A percentile compares a stretch with the other conserved stretches of the same genome.
These are phyloP conservation scores for Fusarium dimerum DNA, from an alignment of 2,329 filamentous ascomycete species.

Conservation along the genomic window DNA sequence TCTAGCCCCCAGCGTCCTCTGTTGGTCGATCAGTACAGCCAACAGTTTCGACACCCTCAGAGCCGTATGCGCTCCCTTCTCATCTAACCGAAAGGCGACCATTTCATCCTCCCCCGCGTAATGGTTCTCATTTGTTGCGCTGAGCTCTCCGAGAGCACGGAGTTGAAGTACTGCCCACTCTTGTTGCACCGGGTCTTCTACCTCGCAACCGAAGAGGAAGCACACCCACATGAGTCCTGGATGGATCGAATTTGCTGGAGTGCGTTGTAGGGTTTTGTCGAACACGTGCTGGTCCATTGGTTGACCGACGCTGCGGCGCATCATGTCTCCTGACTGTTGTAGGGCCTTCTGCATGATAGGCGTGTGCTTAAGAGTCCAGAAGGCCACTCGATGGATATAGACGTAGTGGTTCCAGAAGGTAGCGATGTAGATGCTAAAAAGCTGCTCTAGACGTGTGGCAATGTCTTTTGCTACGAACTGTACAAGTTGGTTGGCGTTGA, in stretches of 20 bases:
- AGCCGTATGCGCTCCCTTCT: slow-evolving; percentile 6
- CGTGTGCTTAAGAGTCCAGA: slow-evolving; percentile 10
- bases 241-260: neutral
- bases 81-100: slow-evolving; percentile 3
- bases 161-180: slow-evolving; percentile 9
- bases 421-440: slow-evolving; percentile 11
- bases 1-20: neutral
- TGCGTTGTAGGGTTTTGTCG: neutral
- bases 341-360: slow-evolving; percentile 3
- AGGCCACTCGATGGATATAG: slow-evolving; percentile 11
- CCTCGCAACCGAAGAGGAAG: slow-evolving; percentile 8
- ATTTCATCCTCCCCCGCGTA: slow-evolving; percentile 3
- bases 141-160: neutral
- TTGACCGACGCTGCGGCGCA: slow-evolving; percentile 5
- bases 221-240: slow-evolving; percentile 11
- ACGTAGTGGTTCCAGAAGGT: slow-evolving; percentile 13
- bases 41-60: slow-evolving; percentile 3
- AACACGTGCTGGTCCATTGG: neutral
- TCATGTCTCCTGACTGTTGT: slow-evolving; percentile 6
- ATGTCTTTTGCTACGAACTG: slow-evolving; percentile 2
- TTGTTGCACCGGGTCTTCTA: neutral
- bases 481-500: slow-evolving; percentile 1
- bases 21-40: slow-evolving; percentile 7
- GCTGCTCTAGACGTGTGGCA: slow-evolving; percentile 7
- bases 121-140: neutral